These are phyloP conservation scores for Tephrocybe sp. DNA, from an alignment of 768 basidiomycete species.

Conservation along the genomic window DNA sequence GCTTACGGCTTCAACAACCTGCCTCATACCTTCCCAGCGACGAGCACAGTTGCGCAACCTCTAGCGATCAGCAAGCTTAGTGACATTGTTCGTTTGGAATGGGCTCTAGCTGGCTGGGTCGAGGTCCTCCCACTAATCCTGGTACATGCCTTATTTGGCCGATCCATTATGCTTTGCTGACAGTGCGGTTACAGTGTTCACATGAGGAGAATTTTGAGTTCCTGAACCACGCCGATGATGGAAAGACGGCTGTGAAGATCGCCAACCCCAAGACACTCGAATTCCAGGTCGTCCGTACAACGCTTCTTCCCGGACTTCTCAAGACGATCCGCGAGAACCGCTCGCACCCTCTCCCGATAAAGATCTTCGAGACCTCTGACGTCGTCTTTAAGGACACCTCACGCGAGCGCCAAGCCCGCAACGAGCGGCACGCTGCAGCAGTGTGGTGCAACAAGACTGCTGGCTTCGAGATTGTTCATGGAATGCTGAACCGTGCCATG, in stretches of 20 bases:
- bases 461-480: constrained; percentile 96
- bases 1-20: constrained; percentile 98
- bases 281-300: constrained; percentile 97
- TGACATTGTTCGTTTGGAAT: constrained; percentile 86
- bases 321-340: constrained; percentile 98
- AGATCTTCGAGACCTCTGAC: constrained; percentile 92
- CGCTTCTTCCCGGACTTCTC: constrained; percentile 91
- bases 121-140: constrained; percentile 94
- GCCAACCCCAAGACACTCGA: constrained; percentile 98
- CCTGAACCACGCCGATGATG: constrained; percentile 85
- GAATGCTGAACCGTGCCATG: constrained; percentile 93
- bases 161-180: background rate
- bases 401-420: constrained; percentile 82
- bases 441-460: constrained; percentile 97
- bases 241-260: constrained; percentile 81
- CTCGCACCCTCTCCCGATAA: constrained; percentile 88
- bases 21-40: constrained; percentile 86
- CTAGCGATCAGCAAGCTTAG: constrained; percentile 86
- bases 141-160: constrained; percentile 44
- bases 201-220: constrained; percentile 98
- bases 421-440: constrained; percentile 85
- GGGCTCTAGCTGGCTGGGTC: constrained; percentile 94
- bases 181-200: constrained; percentile 67
- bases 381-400: constrained; percentile 84
- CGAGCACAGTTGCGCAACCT: constrained; percentile 94